phyloP scores from a whole-genome alignment of 352 stramenopile species.

The Phytopythium cucurbitacearum region DNA sequence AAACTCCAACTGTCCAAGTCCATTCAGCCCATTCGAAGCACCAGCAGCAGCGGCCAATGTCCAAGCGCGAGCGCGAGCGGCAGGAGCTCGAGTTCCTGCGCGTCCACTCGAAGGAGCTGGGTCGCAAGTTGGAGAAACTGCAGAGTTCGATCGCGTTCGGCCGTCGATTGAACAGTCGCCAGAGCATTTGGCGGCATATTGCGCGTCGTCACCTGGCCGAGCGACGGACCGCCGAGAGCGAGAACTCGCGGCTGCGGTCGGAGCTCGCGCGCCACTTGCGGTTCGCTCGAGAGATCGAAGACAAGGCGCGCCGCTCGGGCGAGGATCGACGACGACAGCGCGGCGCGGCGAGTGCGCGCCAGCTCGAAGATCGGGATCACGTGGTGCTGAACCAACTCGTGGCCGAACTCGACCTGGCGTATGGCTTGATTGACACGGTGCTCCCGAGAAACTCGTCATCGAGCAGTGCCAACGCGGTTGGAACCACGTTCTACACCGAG shows the following conservation, averaged over 20 bases:
- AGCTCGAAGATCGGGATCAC: slow-evolving; percentile 17
- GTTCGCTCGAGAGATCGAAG: not conserved
- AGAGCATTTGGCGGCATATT: slow-evolving; percentile 22
- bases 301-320: not conserved
- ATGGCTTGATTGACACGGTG: slow-evolving; percentile 10
- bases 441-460: slow-evolving; percentile 8
- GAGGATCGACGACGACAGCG: not conserved
- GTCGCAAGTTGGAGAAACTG: slow-evolving; percentile 11
- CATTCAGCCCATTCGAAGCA: no score
- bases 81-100: slow-evolving; percentile 22
- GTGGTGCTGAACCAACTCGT: slow-evolving; percentile 22
- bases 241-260: slow-evolving; percentile 16
- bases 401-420: slow-evolving; percentile 20
- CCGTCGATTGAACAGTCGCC: not conserved
- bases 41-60: not conserved
- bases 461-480: slow-evolving; percentile 5
- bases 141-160: slow-evolving; percentile 2
- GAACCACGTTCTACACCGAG: slow-evolving; percentile 6
- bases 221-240: slow-evolving; percentile 12
- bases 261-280: slow-evolving; percentile 10
- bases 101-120: slow-evolving; percentile 15
- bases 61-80: slow-evolving; percentile 22
- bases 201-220: slow-evolving; percentile 14
- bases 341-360: not conserved
- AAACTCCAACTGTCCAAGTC: no score